Conservation (phyloP, 1,284 basidiomycete genomes). For the Stygiomarasmius scandens region DNA sequence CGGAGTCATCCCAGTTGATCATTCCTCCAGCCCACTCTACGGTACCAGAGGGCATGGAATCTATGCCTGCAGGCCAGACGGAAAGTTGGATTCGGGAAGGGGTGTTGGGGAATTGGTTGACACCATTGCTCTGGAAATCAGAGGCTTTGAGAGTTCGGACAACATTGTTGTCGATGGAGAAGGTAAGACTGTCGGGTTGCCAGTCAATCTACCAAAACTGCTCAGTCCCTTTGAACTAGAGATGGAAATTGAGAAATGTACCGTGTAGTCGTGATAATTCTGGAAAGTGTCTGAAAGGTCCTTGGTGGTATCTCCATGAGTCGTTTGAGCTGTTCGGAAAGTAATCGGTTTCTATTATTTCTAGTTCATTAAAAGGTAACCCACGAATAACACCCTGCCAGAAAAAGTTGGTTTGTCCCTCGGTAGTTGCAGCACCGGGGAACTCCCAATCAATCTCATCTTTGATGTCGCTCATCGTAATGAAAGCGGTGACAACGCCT, state of each 20-base stretch:
- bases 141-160: conserved; percentile 69
- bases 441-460: conserved; percentile 91
- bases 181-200: conserved; percentile 69
- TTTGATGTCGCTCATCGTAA: conserved; percentile 83
- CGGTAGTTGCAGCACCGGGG: conserved; percentile 58
- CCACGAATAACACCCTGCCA: conserved; percentile 76
- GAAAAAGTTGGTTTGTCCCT: conserved; percentile 79
- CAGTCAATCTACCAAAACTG: conserved; percentile 77
- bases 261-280: conserved; percentile 79
- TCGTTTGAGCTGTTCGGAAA: conserved; percentile 37
- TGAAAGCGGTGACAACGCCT: conserved; percentile 82
- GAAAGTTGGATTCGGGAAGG: conserved; percentile 75
- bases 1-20: conserved; percentile 78
- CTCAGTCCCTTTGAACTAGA: background rate
- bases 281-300: conserved; percentile 61
- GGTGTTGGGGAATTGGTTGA: conserved; percentile 69
- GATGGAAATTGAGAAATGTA: conserved; percentile 25
- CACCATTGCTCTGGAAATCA: conserved; percentile 56
- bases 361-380: conserved; percentile 29
- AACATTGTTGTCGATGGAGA: conserved; percentile 68
- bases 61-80: conserved; percentile 79
- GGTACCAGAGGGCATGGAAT: conserved; percentile 62
- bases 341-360: background rate
- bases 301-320: conserved; percentile 47
- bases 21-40: conserved; percentile 78